Percentiles rank a stretch among this genome's conserved stretches.
phyloP scores from a whole-genome alignment of 2,329 filamentous ascomycete genomes.

The Phaeosphaeriaceae sp. region DNA sequence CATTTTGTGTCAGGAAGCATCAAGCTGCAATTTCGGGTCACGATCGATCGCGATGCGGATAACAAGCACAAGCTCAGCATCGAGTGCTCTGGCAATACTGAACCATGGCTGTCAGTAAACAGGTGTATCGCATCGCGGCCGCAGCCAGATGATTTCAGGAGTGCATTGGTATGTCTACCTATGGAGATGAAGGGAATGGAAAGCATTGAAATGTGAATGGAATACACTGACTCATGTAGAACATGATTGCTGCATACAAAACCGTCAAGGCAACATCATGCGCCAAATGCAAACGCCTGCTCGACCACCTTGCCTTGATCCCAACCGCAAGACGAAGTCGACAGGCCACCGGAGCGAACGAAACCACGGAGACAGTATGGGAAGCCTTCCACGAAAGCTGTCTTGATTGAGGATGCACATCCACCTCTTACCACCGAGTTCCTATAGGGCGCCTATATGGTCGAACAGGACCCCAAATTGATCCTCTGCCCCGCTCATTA shows the following conservation, averaged over 20 bases:
- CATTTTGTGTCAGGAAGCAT: constrained; percentile 32
- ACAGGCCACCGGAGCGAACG: constrained; percentile 23
- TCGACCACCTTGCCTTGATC: constrained; percentile 32
- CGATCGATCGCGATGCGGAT: constrained; percentile 34
- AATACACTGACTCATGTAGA: constrained; percentile 30
- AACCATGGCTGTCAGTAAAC: constrained; percentile 38
- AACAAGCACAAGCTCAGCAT: constrained; percentile 33
- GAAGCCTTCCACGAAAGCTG: constrained; percentile 48
- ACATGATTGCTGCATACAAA: constrained; percentile 51
- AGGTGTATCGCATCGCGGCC: constrained; percentile 44
- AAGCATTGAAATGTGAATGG: neutral
- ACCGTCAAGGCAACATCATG: constrained; percentile 37
- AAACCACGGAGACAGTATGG: constrained; percentile 33
- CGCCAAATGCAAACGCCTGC: constrained; percentile 40
- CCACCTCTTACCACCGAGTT: too few species aligned
- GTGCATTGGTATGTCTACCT: constrained; percentile 40
- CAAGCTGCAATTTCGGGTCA: constrained; percentile 36
- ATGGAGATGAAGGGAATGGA: neutral
- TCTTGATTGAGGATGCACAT: constrained; percentile 18
- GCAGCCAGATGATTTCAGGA: constrained; percentile 36
- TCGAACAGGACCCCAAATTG: neutral
- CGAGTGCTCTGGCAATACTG: constrained; percentile 39
- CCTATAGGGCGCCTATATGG: neutral
- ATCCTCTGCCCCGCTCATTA: constrained; percentile 7
- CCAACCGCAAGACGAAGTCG: constrained; percentile 44